phyloP scores from a whole-genome alignment of 768 basidiomycete genomes.

The Termitomyces sp. region DNA sequence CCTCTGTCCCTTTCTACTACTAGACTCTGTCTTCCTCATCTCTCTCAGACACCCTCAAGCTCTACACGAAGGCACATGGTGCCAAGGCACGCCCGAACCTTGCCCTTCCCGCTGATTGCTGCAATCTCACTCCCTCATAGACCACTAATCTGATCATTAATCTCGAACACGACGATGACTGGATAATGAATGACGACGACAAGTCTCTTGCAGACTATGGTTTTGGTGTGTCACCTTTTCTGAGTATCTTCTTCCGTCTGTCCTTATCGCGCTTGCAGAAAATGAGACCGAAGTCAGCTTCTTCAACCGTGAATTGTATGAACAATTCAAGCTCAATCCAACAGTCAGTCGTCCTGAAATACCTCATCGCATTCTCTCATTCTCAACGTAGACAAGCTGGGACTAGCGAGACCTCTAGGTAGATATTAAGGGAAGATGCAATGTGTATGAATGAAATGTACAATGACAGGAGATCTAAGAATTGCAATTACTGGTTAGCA shows the following conservation, averaged over 20 bases:
- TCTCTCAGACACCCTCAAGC: constrained; percentile 79
- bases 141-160: constrained; percentile 98
- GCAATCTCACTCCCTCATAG: constrained; percentile 31
- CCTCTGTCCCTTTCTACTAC: background rate
- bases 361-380: background rate
- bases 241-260: background rate
- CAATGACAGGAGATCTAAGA: constrained; percentile 22
- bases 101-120: background rate
- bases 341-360: constrained; percentile 40
- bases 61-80: constrained; percentile 93
- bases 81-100: constrained; percentile 61
- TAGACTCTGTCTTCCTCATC: constrained; percentile 1
- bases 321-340: constrained; percentile 78
- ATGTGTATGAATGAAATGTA: constrained; percentile 32
- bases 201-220: constrained; percentile 64
- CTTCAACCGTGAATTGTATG: constrained; percentile 75
- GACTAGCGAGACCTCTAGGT: constrained; percentile 24
- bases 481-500: constrained; percentile 69
- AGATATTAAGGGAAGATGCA: constrained; percentile 28
- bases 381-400: constrained; percentile 35
- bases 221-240: constrained; percentile 50
- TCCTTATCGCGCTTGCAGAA: constrained; percentile 40
- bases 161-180: constrained; percentile 92
- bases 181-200: constrained; percentile 72
- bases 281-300: constrained; percentile 96